Evolutionary conservation across 106 monocot genomes (phyloP).

Genomic region (Chionographis japonica): DNA sequence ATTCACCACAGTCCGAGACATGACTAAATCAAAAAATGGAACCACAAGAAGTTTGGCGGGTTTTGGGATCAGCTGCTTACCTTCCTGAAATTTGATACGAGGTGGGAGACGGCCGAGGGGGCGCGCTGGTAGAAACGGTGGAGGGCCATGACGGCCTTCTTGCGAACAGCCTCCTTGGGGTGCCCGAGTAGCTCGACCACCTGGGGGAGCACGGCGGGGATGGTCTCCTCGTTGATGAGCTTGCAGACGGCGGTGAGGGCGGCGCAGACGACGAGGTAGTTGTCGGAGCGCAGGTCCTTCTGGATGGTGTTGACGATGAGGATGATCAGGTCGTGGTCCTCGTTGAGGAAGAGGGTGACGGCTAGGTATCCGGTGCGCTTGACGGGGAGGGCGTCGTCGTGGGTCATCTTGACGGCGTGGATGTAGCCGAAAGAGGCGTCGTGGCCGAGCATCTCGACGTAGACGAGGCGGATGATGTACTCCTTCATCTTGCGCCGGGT

Average conservation of each 20-base stretch:
- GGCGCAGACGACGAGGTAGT: conserved; percentile 80
- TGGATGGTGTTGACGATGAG: conserved; percentile 97
- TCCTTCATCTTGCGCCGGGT: conserved; percentile 95
- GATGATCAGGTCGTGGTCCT: conserved; percentile 93
- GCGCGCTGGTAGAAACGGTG: conserved; percentile 87
- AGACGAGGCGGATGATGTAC: conserved; percentile 86
- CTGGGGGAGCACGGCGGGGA: conserved; percentile 93
- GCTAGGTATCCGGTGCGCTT: conserved; percentile 96
- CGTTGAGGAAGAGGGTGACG: conserved; percentile 86
- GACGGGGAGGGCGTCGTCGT: conserved; percentile 69
- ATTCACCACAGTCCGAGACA: too few relatives aligned
- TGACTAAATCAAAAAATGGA: too few relatives aligned
- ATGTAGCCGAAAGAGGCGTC: conserved; percentile 98
- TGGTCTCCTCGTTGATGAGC: conserved; percentile 97
- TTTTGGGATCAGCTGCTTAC: conserved; percentile 10
- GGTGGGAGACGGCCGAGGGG: conserved; percentile 57
- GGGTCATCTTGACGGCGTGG: conserved; percentile 98
- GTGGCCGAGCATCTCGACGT: conserved; percentile 98
- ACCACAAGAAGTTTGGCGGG: too few relatives aligned
- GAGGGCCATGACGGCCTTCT: conserved; percentile 97
- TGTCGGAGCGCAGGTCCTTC: conserved; percentile 92
- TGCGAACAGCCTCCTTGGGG: conserved; percentile 84
- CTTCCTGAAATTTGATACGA: conserved; percentile 84
- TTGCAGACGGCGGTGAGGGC: conserved; percentile 79
- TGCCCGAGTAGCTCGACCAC: conserved; percentile 86